Evolutionary conservation across 139 green algal species (phyloP).

Genomic region (Tetraselmis striata): DNA sequence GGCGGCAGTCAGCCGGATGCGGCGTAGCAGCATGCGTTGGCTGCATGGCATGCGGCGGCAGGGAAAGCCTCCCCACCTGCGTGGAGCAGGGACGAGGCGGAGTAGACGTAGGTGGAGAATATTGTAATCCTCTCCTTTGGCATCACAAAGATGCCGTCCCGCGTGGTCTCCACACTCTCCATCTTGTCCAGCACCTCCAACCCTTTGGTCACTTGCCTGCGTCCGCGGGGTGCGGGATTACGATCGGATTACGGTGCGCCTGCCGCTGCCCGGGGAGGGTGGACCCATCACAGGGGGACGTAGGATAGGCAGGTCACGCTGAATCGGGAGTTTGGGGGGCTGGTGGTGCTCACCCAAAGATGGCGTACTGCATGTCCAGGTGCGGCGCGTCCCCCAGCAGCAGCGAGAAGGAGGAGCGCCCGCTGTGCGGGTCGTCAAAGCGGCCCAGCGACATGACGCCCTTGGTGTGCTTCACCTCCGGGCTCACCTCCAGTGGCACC

Average conservation of each 20-base stretch:
- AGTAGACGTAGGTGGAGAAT: constrained; percentile 52
- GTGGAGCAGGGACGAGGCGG: not conserved
- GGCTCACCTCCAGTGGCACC: constrained; percentile 71
- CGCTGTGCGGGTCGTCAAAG: constrained; percentile 73
- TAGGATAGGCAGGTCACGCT: too few species aligned
- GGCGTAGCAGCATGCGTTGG: too few species aligned
- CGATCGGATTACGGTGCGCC: too few species aligned
- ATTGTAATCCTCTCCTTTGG: constrained; percentile 67
- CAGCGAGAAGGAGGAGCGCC: constrained; percentile 74
- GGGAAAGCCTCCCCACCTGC: not conserved
- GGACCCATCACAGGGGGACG: too few species aligned
- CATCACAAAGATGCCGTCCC: constrained; percentile 87
- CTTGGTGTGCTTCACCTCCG: constrained; percentile 50
- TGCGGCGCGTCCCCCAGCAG: constrained; percentile 73
- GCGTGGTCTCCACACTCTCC: constrained; percentile 56
- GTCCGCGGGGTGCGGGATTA: not conserved
- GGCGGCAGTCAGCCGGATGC: too few species aligned
- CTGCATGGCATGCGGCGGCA: too few species aligned
- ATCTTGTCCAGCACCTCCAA: constrained; percentile 67
- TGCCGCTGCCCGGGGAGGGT: too few species aligned
- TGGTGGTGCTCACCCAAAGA: constrained; percentile 37
- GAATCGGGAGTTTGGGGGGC: too few species aligned
- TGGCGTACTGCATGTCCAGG: constrained; percentile 76
- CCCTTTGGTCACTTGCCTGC: constrained; percentile 62
- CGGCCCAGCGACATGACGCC: constrained; percentile 78